Percentiles rank a stretch among this genome's conserved stretches.
phyloP scores from a whole-genome alignment of 192 early-diverging fungal genomes.

The Borealophlyctis nickersoniae region DNA sequence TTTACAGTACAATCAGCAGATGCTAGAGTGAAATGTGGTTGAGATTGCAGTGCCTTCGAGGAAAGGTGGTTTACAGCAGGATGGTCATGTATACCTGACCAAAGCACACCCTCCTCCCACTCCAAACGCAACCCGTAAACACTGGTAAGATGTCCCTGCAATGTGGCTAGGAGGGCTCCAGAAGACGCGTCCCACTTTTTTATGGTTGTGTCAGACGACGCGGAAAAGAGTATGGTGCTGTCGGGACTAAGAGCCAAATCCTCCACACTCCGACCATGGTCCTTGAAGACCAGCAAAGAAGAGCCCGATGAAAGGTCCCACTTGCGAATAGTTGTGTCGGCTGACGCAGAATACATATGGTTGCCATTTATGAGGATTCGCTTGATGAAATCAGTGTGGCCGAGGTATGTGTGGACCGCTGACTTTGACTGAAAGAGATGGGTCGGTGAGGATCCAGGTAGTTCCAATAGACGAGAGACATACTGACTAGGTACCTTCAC shows the following conservation, averaged over 20 bases:
- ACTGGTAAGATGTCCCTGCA: slow-evolving; percentile 76
- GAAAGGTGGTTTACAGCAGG: too few relatives aligned
- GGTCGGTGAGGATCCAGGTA: neutral
- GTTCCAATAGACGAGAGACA: too few relatives aligned
- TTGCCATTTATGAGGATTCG: slow-evolving; percentile 42
- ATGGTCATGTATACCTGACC: slow-evolving; percentile 77
- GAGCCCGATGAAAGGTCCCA: slow-evolving; percentile 66
- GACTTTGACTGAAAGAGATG: slow-evolving; percentile 47
- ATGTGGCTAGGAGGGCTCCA: slow-evolving; percentile 45
- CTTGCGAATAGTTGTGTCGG: slow-evolving; percentile 75
- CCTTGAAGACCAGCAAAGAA: slow-evolving; percentile 44
- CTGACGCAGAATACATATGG: slow-evolving; percentile 64
- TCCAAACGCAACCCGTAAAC: slow-evolving; percentile 60
- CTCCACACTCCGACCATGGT: slow-evolving; percentile 47
- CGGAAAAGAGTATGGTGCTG: slow-evolving; percentile 51
- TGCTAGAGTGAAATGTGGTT: too few relatives aligned
- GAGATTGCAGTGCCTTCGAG: too few relatives aligned
- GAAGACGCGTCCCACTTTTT: slow-evolving; percentile 58
- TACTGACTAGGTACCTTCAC: slow-evolving; percentile 60
- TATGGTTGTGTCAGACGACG: slow-evolving; percentile 62
- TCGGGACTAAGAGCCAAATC: slow-evolving; percentile 44
- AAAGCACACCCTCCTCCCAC: slow-evolving; percentile 61
- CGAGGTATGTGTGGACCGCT: slow-evolving; percentile 62
- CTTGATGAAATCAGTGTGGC: slow-evolving; percentile 93
- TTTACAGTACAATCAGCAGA: slow-evolving; percentile 90